phyloP scores from a whole-genome alignment of 2,329 filamentous ascomycete genomes.

The Thielaviopsis populi region DNA sequence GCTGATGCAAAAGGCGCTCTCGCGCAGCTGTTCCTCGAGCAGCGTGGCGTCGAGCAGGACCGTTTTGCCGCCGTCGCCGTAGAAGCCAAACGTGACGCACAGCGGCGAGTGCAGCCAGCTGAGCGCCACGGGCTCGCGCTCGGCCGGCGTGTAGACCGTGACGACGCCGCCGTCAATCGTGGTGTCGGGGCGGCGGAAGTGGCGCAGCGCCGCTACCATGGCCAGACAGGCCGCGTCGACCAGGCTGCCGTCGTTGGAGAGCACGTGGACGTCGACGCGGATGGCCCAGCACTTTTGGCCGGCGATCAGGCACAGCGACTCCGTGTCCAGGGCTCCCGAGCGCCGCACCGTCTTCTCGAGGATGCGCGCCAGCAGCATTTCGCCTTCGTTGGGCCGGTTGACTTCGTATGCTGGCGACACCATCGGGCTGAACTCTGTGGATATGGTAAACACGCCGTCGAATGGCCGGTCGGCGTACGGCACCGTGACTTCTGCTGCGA shows the following conservation, averaged over 20 bases:
- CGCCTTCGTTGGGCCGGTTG: conserved; percentile 67
- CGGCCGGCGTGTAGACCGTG: conserved; percentile 67
- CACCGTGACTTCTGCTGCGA: conserved; percentile 75
- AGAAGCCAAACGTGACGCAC: conserved; percentile 81
- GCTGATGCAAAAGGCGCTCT: conserved; percentile 63
- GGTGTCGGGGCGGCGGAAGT: conserved; percentile 84
- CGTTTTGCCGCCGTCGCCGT: conserved; percentile 46
- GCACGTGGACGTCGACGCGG: conserved; percentile 78
- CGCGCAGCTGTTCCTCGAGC: conserved; percentile 61
- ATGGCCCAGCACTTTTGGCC: conserved; percentile 85
- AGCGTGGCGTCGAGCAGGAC: conserved; percentile 57
- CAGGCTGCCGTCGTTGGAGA: conserved; percentile 81
- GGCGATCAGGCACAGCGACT: conserved; percentile 85
- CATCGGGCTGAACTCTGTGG: conserved; percentile 83
- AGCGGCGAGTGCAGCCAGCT: conserved; percentile 87
- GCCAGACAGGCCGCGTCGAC: conserved; percentile 76
- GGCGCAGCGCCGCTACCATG: conserved; percentile 72
- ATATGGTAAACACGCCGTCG: conserved; percentile 87
- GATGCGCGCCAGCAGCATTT: conserved; percentile 71
- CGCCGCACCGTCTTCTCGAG: conserved; percentile 90
- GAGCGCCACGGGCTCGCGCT: conserved; percentile 79
- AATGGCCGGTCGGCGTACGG: conserved; percentile 82
- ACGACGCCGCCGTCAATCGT: conserved; percentile 71
- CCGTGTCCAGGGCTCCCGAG: conserved; percentile 83
- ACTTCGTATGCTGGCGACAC: conserved; percentile 80